phyloP scores from a whole-genome alignment of 306 rosid genomes.

The Castanea mollissima region DNA sequence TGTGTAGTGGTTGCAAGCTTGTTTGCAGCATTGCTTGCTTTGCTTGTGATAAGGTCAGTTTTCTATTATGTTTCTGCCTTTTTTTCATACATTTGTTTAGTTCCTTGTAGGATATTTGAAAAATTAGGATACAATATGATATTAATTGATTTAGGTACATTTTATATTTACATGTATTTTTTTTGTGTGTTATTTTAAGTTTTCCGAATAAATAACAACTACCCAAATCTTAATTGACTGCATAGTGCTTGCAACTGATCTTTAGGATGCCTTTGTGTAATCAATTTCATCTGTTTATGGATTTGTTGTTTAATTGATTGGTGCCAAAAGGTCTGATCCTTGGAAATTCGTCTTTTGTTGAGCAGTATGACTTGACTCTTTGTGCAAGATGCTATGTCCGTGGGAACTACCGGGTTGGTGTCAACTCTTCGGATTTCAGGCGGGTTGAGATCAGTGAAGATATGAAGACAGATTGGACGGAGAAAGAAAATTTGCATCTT shows the following conservation, averaged over 20 bases:
- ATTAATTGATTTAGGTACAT: too few species aligned
- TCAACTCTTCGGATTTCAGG: constrained; percentile 76
- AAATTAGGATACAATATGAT: too few species aligned
- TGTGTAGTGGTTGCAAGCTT: constrained; percentile 87
- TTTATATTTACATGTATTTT: too few species aligned
- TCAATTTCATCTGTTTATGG: too few species aligned
- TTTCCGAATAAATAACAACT: too few species aligned
- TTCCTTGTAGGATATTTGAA: not conserved
- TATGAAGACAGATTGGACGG: constrained; percentile 66
- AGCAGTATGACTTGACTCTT: constrained; percentile 74
- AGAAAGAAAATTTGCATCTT: constrained; percentile 80
- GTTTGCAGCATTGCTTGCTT: constrained; percentile 81
- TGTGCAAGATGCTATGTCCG: constrained; percentile 98
- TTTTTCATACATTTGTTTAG: not conserved
- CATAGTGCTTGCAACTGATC: too few species aligned
- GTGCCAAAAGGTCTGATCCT: not conserved
- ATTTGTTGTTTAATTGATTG: not conserved
- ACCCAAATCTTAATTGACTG: too few species aligned
- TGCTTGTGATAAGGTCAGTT: constrained; percentile 79
- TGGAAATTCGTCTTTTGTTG: not conserved
- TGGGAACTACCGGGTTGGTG: constrained; percentile 81
- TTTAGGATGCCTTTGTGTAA: too few species aligned
- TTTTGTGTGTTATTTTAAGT: too few species aligned
- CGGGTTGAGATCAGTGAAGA: constrained; percentile 90
- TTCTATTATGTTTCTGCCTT: too few species aligned